Conservation (phyloP, 129 eudicot genomes). For the Arctium lappa region DNA sequence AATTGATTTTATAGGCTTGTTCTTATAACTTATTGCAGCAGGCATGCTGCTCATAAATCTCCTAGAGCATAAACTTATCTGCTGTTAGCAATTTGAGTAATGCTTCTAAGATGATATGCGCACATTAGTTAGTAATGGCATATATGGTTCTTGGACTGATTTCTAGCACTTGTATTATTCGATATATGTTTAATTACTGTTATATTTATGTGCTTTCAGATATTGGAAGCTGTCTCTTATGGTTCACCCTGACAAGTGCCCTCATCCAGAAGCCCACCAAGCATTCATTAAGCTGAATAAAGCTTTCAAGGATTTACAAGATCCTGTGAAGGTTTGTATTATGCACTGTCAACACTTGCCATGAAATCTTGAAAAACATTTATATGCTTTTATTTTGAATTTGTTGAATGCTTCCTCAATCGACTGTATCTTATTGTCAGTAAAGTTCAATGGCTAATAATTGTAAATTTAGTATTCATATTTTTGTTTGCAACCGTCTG, state of each 20-base stretch:
- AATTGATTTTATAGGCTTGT: background rate
- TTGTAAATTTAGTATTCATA: background rate
- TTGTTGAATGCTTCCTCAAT: background rate
- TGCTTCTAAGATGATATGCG: background rate
- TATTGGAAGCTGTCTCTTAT: constrained; percentile 97
- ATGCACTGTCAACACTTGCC: constrained; percentile 1
- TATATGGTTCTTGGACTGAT: background rate
- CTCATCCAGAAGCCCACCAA: constrained; percentile 98
- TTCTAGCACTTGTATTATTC: background rate
- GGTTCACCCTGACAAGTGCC: constrained; percentile 98
- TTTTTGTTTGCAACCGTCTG: background rate
- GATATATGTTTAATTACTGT: background rate
- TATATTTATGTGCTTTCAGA: constrained; percentile 40
- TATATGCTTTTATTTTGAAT: background rate
- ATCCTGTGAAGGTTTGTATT: constrained; percentile 73
- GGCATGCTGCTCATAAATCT: background rate
- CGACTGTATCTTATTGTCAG: background rate
- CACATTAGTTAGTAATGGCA: background rate
- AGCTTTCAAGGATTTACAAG: constrained; percentile 94
- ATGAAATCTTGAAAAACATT: background rate
- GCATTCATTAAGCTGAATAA: constrained; percentile 86
- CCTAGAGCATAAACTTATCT: background rate
- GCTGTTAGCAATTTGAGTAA: background rate
- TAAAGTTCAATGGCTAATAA: background rate
- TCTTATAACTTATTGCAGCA: background rate